Evolutionary conservation across 495 filamentous ascomycete genomes (phyloP).

Genomic region (Neurospora sp.): DNA sequence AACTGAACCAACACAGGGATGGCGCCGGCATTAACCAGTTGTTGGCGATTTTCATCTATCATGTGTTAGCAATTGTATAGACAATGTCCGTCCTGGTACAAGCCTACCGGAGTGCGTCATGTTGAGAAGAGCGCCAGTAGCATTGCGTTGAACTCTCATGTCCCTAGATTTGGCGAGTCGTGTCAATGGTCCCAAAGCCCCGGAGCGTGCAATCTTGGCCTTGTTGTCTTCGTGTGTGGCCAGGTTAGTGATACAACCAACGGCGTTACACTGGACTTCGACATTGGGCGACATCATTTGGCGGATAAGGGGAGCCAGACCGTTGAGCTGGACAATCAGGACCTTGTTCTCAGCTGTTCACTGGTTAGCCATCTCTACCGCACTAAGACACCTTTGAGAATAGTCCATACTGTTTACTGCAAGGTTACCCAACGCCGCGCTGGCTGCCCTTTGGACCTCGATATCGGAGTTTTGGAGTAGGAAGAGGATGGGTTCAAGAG

Average conservation of each 20-base stretch:
- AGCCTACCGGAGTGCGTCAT: slow-evolving; percentile 96
- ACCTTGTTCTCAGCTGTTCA: slow-evolving; percentile 91
- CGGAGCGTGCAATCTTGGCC: slow-evolving; percentile 93
- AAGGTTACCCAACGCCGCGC: slow-evolving; percentile 89
- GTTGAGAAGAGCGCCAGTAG: slow-evolving; percentile 89
- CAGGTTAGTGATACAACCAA: slow-evolving; percentile 96
- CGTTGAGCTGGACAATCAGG: slow-evolving; percentile 83
- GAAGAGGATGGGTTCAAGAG: slow-evolving; percentile 89
- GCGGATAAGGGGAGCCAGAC: slow-evolving; percentile 81
- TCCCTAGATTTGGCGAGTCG: slow-evolving; percentile 92
- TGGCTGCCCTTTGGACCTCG: slow-evolving; percentile 93
- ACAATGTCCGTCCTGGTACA: not conserved
- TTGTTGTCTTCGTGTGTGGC: slow-evolving; percentile 99
- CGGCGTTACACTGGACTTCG: slow-evolving; percentile 97
- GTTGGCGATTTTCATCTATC: slow-evolving; percentile 90
- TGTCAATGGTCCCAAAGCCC: slow-evolving; percentile 82
- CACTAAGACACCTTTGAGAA: not conserved
- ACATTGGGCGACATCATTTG: slow-evolving; percentile 99
- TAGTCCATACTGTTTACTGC: slow-evolving; percentile 79
- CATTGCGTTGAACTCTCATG: slow-evolving; percentile 96
- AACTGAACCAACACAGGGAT: slow-evolving; percentile 95
- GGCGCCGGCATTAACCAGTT: slow-evolving; percentile 90
- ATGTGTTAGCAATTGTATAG: slow-evolving; percentile 14
- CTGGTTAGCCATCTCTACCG: slow-evolving; percentile 33
- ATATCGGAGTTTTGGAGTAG: slow-evolving; percentile 91